Conservation (phyloP, 371 early-diverging fungal species). For the Mucor circinelloides region DNA sequence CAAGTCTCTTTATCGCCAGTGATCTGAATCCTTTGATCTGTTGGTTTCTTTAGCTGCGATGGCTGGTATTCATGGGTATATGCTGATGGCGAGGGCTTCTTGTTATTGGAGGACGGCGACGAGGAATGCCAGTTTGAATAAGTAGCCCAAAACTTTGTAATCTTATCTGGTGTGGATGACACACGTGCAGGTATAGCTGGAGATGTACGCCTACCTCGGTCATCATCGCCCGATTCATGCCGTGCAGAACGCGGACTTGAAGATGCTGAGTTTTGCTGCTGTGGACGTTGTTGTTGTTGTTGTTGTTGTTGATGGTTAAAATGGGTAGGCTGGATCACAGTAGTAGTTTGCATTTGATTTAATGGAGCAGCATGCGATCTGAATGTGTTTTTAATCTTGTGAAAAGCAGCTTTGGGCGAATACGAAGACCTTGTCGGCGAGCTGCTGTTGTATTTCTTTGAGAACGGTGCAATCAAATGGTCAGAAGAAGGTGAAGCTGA, state of each 20-base stretch:
- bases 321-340: not conserved
- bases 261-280: conserved; percentile 16
- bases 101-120: conserved; percentile 11
- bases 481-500: conserved; percentile 9
- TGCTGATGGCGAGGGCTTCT: not conserved
- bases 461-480: not conserved
- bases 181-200: conserved; percentile 44
- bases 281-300: not conserved
- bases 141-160: conserved; percentile 42
- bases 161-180: conserved; percentile 47
- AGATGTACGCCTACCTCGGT: conserved; percentile 21
- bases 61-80: not conserved
- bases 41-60: not conserved
- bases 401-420: conserved; percentile 43
- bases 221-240: conserved; percentile 22
- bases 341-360: not conserved
- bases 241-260: conserved; percentile 21
- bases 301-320: conserved; percentile 4
- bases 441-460: not conserved
- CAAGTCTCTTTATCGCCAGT: conserved; percentile 60
- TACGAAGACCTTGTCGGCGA: conserved; percentile 32
- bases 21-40: conserved; percentile 54
- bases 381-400: conserved; percentile 38
- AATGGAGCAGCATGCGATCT: conserved; percentile 11
- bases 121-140: conserved; percentile 38